These are phyloP conservation scores for Termitomyces sp. DNA, from an alignment of 768 basidiomycete species.

Conservation along the genomic window DNA sequence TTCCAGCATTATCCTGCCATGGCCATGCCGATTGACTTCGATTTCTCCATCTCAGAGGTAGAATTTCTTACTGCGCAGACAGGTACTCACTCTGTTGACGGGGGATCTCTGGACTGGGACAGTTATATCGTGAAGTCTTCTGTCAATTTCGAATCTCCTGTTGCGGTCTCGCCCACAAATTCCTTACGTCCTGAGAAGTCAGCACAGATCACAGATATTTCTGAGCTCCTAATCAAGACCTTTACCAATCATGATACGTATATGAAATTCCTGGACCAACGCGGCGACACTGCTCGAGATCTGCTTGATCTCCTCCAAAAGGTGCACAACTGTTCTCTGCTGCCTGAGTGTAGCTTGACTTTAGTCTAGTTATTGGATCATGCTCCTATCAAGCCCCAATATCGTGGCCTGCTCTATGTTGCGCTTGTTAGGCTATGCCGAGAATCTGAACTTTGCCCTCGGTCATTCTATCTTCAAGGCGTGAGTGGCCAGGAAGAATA, in stretches of 20 bases:
- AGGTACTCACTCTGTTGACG: no score
- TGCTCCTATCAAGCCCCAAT: constrained; percentile 4
- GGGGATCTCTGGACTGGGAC: background rate
- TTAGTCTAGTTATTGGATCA: constrained; percentile 16
- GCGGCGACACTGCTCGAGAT: constrained; percentile 12
- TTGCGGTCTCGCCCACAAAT: background rate
- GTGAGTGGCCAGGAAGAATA: constrained; percentile 3
- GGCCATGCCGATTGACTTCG: background rate
- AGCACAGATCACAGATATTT: constrained; percentile 9
- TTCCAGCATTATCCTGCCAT: background rate
- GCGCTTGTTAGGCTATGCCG: constrained; percentile 19
- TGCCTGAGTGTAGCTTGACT: background rate
- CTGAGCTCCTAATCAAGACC: constrained; percentile 5
- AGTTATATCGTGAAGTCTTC: background rate
- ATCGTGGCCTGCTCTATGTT: constrained; percentile 11
- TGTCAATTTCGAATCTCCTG: background rate
- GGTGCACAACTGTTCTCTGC: constrained; percentile 6
- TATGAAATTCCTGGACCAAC: constrained; percentile 12
- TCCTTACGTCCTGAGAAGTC: background rate
- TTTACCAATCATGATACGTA: constrained; percentile 13
- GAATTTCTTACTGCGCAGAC: background rate
- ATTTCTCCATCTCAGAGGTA: background rate
- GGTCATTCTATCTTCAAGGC: constrained; percentile 15
- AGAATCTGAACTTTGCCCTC: constrained; percentile 22
- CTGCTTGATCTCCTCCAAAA: constrained; percentile 21